Percentiles rank a stretch among this genome's conserved stretches.
phyloP scores from a whole-genome alignment of 2,329 filamentous ascomycete species.

The Trichoderma arundinaceum region DNA sequence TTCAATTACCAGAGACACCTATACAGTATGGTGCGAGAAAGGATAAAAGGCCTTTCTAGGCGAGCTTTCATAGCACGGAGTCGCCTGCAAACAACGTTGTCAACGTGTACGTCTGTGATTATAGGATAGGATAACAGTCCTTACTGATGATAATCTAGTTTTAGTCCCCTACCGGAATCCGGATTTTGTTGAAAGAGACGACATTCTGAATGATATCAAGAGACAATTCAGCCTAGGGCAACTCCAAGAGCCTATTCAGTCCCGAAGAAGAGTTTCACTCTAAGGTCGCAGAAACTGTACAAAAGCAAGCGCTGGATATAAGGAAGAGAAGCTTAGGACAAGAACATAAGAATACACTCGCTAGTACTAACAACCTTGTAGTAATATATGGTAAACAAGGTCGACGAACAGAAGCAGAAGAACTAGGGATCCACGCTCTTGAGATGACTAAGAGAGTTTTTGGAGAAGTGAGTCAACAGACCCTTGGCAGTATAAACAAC shows the following conservation, averaged over 20 bases:
- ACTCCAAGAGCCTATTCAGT: background rate
- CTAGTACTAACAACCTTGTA: background rate
- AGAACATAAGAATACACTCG: background rate
- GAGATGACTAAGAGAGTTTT: background rate
- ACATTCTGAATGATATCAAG: conserved; percentile 18
- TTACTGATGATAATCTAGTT: conserved; percentile 25
- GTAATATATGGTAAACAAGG: background rate
- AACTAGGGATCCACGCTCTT: background rate
- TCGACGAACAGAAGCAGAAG: background rate
- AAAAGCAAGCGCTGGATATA: background rate
- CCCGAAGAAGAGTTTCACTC: conserved; percentile 22
- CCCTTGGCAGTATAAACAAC: background rate
- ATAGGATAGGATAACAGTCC: no score
- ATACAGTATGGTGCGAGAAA: background rate
- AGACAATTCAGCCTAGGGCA: conserved; percentile 21
- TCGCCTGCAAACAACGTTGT: background rate
- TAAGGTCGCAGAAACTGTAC: background rate
- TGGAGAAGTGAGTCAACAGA: background rate
- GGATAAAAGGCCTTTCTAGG: conserved; percentile 24
- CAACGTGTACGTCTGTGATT: conserved; percentile 7
- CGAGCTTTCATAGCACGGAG: background rate
- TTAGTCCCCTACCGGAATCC: conserved; percentile 32
- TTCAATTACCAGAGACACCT: background rate
- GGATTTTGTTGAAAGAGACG: conserved; percentile 27
- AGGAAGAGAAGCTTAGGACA: background rate